These are phyloP conservation scores for Calycina herbarum DNA, from an alignment of 2,329 filamentous ascomycete species.

Conservation along the genomic window DNA sequence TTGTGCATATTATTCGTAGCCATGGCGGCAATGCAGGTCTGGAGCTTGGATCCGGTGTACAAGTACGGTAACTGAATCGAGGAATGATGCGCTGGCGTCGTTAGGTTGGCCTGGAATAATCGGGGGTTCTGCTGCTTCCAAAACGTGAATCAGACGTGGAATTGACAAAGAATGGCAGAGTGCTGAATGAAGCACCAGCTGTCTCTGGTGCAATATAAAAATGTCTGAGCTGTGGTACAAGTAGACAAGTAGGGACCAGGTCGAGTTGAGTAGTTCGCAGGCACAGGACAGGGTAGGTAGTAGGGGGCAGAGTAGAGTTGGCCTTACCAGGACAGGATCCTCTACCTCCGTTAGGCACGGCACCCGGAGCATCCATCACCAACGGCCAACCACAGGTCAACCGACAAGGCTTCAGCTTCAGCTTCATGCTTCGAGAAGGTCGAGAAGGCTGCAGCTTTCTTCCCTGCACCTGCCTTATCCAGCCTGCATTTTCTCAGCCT, in stretches of 20 bases:
- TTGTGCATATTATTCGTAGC: slow-evolving; percentile 89
- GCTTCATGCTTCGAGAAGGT: neutral
- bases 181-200: neutral
- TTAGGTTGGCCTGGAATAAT: neutral
- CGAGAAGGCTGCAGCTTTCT: neutral
- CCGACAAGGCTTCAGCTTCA: neutral
- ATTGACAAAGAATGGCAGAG: neutral
- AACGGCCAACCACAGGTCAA: neutral
- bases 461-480: slow-evolving; percentile 1
- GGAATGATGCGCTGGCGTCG: slow-evolving; percentile 19
- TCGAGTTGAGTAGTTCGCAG: no score
- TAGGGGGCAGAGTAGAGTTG: neutral
- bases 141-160: neutral
- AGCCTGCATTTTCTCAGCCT: neutral
- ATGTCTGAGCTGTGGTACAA: slow-evolving; percentile 5
- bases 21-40: slow-evolving; percentile 49
- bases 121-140: neutral
- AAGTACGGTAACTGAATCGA: slow-evolving; percentile 17
- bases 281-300: neutral
- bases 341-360: neutral
- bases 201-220: neutral
- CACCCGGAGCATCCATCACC: no score
- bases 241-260: neutral
- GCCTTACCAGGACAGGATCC: neutral
- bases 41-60: slow-evolving; percentile 25